phyloP scores from a whole-genome alignment of 2,329 filamentous ascomycete species.

The Aphanocladium album region DNA sequence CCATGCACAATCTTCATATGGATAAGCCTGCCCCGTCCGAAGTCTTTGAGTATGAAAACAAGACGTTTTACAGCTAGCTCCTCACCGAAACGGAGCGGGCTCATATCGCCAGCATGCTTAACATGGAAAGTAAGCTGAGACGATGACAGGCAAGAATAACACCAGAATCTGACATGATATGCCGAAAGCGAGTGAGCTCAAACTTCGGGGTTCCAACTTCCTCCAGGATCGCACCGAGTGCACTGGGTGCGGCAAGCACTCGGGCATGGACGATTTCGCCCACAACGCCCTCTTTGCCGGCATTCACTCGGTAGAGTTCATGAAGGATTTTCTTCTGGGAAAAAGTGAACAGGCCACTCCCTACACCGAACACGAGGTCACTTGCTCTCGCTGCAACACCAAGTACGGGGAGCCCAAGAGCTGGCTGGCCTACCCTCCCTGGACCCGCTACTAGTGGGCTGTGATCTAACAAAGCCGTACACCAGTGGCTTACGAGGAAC shows the following conservation, averaged over 20 bases:
- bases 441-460: not conserved
- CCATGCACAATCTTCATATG: no score
- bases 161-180: no score
- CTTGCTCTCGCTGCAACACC: constrained; percentile 10
- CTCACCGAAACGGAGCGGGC: no score
- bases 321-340: constrained; percentile 1
- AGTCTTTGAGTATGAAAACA: no score
- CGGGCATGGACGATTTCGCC: constrained; percentile 11
- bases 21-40: no score
- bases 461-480: not conserved
- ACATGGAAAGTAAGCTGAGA: no score
- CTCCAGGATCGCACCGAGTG: constrained; percentile 10
- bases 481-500: not conserved
- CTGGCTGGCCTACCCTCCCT: not conserved
- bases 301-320: constrained; percentile 10
- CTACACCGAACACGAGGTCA: not conserved
- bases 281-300: constrained; percentile 12
- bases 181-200: constrained; percentile 1
- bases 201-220: constrained; percentile 1
- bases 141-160: no score
- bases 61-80: no score
- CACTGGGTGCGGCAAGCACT: constrained; percentile 9
- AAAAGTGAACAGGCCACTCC: not conserved
- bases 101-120: no score
- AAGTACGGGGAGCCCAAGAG: not conserved